Evolutionary conservation across 495 filamentous ascomycete species (phyloP), one percentile per base, ranked within the genome.

Genomic region (Geoglossum glabrum): DNA sequence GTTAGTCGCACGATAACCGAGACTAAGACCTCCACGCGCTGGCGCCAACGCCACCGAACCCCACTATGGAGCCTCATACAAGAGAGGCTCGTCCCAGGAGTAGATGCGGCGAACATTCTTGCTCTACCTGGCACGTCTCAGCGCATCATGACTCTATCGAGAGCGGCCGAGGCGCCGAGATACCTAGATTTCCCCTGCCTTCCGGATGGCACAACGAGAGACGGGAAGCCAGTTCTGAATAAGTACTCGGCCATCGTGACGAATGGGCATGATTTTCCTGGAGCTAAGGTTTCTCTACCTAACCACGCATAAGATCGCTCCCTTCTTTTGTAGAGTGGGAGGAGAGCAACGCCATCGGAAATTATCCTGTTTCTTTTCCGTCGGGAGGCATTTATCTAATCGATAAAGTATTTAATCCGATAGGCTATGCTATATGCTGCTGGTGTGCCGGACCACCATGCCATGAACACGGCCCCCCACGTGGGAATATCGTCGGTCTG

Each of bases 351-450:
- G 36, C 36, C 11, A 15, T 40, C 17, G 17, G 36, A 40, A 40
- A 40, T 15, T n/a, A 15, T 40, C 36, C 17, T 25, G 19, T 30
- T 21, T 1, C 1, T n/a, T 55, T 30, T 55, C 5, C 51, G n/a
- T 8, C 15, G 21, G 28, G 49, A 55, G 3, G 33, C 34, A 40
- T 40, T 40, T 15, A 40, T 40, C 11, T 34, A 1, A 54, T 61
- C 59, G 13, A 62, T 28, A n/a, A 31, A 9, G 10, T 9, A 50
- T 28, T 9, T 1, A 25, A 5, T 11, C 51, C 17, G 34, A 13
- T 61, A 93, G 83, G 90, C 90, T 60, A 98, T 98, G 92, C 77
- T 96, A 1, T 96, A 92, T 71, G 90, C 86, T 6, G 90, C 90
- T 10, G 92, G 92, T 27, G 83, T 96, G 30, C 89, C 89, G 15